Conservation (phyloP, 108 stramenopile genomes). For the Nitzschia sp. region DNA sequence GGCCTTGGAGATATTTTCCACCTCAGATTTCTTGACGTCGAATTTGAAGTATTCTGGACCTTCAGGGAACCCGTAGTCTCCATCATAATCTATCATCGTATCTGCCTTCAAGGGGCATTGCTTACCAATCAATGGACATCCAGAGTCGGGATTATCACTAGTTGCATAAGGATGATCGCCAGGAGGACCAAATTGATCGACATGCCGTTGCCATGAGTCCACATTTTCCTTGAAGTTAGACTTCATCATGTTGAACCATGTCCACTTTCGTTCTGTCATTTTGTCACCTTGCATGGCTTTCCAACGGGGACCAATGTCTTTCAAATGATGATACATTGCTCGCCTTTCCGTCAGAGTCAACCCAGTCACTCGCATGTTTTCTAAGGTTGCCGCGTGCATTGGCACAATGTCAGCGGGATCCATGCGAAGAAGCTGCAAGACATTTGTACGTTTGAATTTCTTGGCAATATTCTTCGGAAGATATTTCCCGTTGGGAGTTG, state of each 20-base stretch:
- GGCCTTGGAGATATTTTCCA: slow-evolving; percentile 6
- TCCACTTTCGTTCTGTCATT: slow-evolving; percentile 26
- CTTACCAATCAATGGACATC: slow-evolving; percentile 35
- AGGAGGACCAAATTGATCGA: slow-evolving; percentile 32
- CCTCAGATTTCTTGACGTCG: slow-evolving; percentile 6
- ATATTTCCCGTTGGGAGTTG: slow-evolving; percentile 33
- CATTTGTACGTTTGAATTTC: slow-evolving; percentile 48
- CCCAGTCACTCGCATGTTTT: slow-evolving; percentile 35
- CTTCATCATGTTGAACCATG: slow-evolving; percentile 43
- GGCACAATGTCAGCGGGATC: slow-evolving; percentile 26
- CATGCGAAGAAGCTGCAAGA: slow-evolving; percentile 34
- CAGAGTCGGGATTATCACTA: neutral
- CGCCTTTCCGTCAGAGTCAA: slow-evolving; percentile 53
- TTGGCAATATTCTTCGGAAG: slow-evolving; percentile 30
- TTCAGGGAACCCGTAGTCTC: slow-evolving; percentile 36
- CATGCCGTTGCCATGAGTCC: slow-evolving; percentile 20
- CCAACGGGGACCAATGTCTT: slow-evolving; percentile 16
- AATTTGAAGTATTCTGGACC: slow-evolving; percentile 21
- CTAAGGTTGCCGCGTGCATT: slow-evolving; percentile 40
- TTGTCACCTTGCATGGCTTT: slow-evolving; percentile 20
- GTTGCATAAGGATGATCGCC: slow-evolving; percentile 21
- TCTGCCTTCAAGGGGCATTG: slow-evolving; percentile 42
- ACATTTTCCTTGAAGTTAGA: slow-evolving; percentile 32
- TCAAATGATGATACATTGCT: slow-evolving; percentile 41
- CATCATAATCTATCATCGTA: slow-evolving; percentile 28